Evolutionary conservation across 208 protist genomes (phyloP).

Genomic region (Leishmania turanica): DNA sequence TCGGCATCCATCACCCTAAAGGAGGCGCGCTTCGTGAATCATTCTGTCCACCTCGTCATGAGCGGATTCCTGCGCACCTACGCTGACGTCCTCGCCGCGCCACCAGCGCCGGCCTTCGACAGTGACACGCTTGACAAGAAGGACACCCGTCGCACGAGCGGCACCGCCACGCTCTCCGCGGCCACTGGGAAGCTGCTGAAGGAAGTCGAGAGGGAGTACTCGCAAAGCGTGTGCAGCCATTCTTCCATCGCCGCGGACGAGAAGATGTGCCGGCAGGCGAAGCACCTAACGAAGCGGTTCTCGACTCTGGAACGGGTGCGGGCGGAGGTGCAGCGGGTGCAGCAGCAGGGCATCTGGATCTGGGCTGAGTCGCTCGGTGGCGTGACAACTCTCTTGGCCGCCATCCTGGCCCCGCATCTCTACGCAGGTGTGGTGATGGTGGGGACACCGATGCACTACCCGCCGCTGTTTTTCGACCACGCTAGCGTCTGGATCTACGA

Average conservation of each 20-base stretch:
- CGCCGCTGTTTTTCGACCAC: constrained; percentile 73
- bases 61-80: constrained; percentile 50
- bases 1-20: constrained; percentile 60
- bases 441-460: constrained; percentile 65
- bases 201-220: constrained; percentile 50
- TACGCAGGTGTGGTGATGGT: constrained; percentile 73
- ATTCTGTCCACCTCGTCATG: constrained; percentile 60
- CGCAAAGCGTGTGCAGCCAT: constrained; percentile 33
- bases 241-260: constrained; percentile 7
- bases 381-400: constrained; percentile 51
- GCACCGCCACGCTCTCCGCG: constrained; percentile 6
- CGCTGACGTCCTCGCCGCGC: constrained; percentile 25
- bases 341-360: constrained; percentile 59
- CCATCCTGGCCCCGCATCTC: constrained; percentile 57
- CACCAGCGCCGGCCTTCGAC: constrained; percentile 14
- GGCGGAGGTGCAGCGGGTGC: constrained; percentile 49
- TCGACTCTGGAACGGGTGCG: constrained; percentile 49
- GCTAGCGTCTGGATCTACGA: constrained; percentile 52
- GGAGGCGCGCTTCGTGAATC: constrained; percentile 71
- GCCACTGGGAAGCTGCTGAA: constrained; percentile 24
- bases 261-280: constrained; percentile 32
- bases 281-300: constrained; percentile 41
- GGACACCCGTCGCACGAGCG: background rate
- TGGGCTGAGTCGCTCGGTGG: constrained; percentile 81
- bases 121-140: constrained; percentile 12